Evolutionary conservation across 129 eudicot genomes (phyloP), one percentile per base, ranked within the genome.

Genomic region (Tagetes erecta): DNA sequence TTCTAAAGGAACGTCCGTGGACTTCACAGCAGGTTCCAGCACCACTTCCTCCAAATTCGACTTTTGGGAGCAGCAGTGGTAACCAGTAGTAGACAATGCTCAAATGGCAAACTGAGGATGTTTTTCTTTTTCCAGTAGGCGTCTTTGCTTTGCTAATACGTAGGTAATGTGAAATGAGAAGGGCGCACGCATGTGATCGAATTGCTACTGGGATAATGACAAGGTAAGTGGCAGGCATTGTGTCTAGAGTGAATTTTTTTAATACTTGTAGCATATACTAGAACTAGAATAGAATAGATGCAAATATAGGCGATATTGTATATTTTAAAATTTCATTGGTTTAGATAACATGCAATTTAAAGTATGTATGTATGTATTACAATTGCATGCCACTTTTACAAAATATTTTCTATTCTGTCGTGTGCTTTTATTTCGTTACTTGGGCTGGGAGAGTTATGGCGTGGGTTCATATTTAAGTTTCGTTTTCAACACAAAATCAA

Each of bases 11-110:
- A 72, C 72, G 78, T 1, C 78, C 87, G 5, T 80, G 82, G 88
- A 85, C 96, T 78, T 88, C 94, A 53, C 88, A 86, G 73, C 96
- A 84, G 53, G 72, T 85, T 81, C 88, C 90, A 42, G 78, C 89
- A 72, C 69, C 95, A 1, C 77, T 86, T 74, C 83, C 92, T 67
- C 80, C 74, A 11, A 86, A 79, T 60, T 84, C 99, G 0, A 83
- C 85, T 67, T 92, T 95, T 77, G 97, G 99, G 38, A 87, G 87
- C 83, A 76, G 80, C 84, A 77, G 73, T 51, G 66, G 74, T 60
- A 60, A 35, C 68, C 81, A 65, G 42, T 51, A 57, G 6, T 51
- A 69, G 42, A 38, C 77, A 9, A 5, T 47, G 33, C 4, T 81
- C 52, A 5, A 55, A 41, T 66, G 42, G 34, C 58, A 44, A 47